phyloP scores from a whole-genome alignment of 352 stramenopile species.

The Globisporangium nunn region DNA sequence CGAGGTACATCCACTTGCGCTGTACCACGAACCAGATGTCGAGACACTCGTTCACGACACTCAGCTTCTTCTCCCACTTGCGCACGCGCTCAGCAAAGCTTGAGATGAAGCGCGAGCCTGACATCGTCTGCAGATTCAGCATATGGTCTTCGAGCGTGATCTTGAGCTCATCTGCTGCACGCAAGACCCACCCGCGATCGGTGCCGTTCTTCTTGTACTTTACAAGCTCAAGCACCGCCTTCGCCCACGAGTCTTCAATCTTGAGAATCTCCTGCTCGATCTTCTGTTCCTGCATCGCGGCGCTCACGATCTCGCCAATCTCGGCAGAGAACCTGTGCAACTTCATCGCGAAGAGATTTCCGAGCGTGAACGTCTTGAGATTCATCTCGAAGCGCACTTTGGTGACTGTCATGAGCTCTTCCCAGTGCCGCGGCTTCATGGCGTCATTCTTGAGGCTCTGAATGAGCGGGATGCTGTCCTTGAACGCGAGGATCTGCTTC shows the following conservation, averaged over 20 bases:
- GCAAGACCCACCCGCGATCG: constrained; percentile 76
- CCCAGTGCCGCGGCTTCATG: constrained; percentile 89
- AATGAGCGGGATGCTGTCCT: constrained; percentile 91
- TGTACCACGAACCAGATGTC: constrained; percentile 93
- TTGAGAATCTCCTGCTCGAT: constrained; percentile 92
- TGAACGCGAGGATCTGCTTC: constrained; percentile 89
- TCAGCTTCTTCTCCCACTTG: constrained; percentile 88
- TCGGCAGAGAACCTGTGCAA: constrained; percentile 84
- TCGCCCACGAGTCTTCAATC: constrained; percentile 89
- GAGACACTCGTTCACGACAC: constrained; percentile 87
- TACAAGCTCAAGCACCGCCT: constrained; percentile 83
- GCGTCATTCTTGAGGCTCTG: constrained; percentile 93
- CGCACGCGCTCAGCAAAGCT: constrained; percentile 87
- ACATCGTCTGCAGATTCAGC: constrained; percentile 89
- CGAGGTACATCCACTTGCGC: constrained; percentile 94
- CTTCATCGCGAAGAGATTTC: constrained; percentile 91
- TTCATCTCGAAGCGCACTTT: constrained; percentile 92
- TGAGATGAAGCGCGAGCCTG: constrained; percentile 86
- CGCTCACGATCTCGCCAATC: constrained; percentile 92
- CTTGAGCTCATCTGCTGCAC: constrained; percentile 81
- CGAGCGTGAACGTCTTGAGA: constrained; percentile 89
- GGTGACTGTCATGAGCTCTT: constrained; percentile 86
- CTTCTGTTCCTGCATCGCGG: constrained; percentile 91
- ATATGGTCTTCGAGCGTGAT: constrained; percentile 83
- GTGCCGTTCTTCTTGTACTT: constrained; percentile 92